phyloP scores from a whole-genome alignment of 2,329 filamentous ascomycete genomes.

The Penicillium sumatraense region DNA sequence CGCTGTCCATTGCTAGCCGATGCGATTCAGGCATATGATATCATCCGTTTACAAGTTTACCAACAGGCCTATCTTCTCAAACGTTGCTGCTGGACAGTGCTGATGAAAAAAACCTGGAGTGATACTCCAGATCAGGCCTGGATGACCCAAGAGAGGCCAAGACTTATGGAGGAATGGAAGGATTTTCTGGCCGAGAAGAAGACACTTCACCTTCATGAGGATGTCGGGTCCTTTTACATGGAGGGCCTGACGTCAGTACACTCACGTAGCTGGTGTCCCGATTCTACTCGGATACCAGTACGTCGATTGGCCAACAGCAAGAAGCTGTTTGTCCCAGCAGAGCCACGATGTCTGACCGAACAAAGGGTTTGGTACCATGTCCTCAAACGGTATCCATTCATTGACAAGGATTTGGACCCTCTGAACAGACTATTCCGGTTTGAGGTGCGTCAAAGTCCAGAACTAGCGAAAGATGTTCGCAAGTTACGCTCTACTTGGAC shows the following conservation, averaged over 20 bases:
- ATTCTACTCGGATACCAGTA: constrained; percentile 4
- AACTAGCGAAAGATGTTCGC: constrained; percentile 6
- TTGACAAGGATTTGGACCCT: constrained; percentile 12
- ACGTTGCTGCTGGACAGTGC: constrained; percentile 7
- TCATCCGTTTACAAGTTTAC: constrained; percentile 33
- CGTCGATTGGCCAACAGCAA: constrained; percentile 12
- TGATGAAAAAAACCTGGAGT: constrained; percentile 12
- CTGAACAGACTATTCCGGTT: constrained; percentile 22
- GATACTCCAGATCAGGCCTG: constrained; percentile 28
- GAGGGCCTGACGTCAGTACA: constrained; percentile 28
- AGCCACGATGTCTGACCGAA: constrained; percentile 9
- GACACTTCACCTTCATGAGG: constrained; percentile 40
- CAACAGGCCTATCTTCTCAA: constrained; percentile 35
- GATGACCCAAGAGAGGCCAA: constrained; percentile 45
- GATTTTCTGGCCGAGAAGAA: constrained; percentile 48
- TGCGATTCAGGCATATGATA: constrained; percentile 39
- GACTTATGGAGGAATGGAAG: constrained; percentile 53
- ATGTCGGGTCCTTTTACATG: constrained; percentile 48
- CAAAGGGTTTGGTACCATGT: constrained; percentile 16
- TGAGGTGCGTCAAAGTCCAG: not conserved
- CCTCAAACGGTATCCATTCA: constrained; percentile 5
- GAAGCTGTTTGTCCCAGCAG: constrained; percentile 14
- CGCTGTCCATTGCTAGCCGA: constrained; percentile 31
- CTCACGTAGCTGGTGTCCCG: constrained; percentile 10
- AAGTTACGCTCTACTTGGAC: constrained; percentile 22